A percentile compares a stretch with the other conserved stretches of the same genome.
phyloP scores from a whole-genome alignment of 2,329 filamentous ascomycete species.

The Paecilomyces fulvus region DNA sequence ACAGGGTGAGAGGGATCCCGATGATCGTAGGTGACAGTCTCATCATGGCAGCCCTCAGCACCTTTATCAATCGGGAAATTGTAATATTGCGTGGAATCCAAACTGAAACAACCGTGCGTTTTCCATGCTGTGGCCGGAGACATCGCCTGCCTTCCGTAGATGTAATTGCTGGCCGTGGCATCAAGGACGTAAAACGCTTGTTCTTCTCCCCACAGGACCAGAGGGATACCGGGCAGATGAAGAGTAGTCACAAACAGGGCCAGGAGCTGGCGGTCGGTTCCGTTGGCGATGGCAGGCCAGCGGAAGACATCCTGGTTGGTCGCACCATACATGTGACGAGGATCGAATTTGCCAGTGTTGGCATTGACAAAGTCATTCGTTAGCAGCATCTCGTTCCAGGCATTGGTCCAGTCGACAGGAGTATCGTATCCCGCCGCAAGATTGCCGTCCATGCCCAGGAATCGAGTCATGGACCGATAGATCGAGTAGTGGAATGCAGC shows the following conservation, averaged over 20 bases:
- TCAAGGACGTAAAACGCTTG: constrained; percentile 58
- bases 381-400: constrained; percentile 49
- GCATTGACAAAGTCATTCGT: constrained; percentile 55
- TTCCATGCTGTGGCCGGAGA: constrained; percentile 55
- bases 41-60: constrained; percentile 48
- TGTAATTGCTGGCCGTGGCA: constrained; percentile 56
- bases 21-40: constrained; percentile 51
- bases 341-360: constrained; percentile 54
- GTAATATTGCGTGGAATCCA: constrained; percentile 49
- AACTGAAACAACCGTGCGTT: constrained; percentile 54
- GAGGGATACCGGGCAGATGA: constrained; percentile 52
- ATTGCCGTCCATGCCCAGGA: constrained; percentile 53
- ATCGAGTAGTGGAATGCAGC: constrained; percentile 57
- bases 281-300: constrained; percentile 52
- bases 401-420: constrained; percentile 45
- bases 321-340: constrained; percentile 55
- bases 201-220: constrained; percentile 57
- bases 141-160: constrained; percentile 58
- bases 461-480: constrained; percentile 55
- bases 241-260: constrained; percentile 52
- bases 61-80: constrained; percentile 50
- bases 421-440: constrained; percentile 46
- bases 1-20: constrained; percentile 54
- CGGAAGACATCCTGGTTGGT: constrained; percentile 60
- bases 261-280: constrained; percentile 49